Evolutionary conservation across 2,329 filamentous ascomycete species (phyloP), one percentile per base, ranked within the genome.

Genomic region (Microdochium trichocladiopsis): DNA sequence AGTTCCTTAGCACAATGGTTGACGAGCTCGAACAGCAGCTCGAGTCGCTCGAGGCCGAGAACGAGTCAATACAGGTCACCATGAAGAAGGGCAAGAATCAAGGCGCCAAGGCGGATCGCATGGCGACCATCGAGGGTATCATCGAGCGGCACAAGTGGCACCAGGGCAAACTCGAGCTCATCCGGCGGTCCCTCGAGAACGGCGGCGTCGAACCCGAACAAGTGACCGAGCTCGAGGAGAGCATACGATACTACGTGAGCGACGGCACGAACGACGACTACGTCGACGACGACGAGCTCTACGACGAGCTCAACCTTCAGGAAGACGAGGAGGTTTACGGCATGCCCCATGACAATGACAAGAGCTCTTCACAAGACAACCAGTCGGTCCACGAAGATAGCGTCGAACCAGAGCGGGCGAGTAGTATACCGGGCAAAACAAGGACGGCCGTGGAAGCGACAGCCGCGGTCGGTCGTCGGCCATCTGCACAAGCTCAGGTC

Each of bases 101-200:
- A 61, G 79, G 76, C 47, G 78, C 81, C 58, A 96, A 95, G 71
- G 86, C 88, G 2, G 93, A 96, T 58, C 86, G 93, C 54, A 85
- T 97, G 74, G 83, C 90, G 51, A 88, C 94, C 66, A 87, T 99
- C 59, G 88, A 95, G 63, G 77, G 81, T 55, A 78, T 86, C 62
- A 90, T 92, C 60, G 94, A 99, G 68, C 84, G 88, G 61, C 93
- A 97, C 76, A 96, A 96, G 71, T 97, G 90, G 88, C 94, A 99
- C 67, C 88, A 95, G 66, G 83, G 84, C 58, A 96, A 95, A 67
- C 78, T 99, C 57, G 94, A 99, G 71, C 78, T 97, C 53, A 84
- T 97, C 63, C 83, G 93, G 62, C 84, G 94, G 60, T 89, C 90
- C 25, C 74, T 99, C 59, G 92, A 97, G 66, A 99, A 99, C 65